Conservation (phyloP, 2,329 filamentous ascomycete species). For the Diaporthe nobilis region DNA sequence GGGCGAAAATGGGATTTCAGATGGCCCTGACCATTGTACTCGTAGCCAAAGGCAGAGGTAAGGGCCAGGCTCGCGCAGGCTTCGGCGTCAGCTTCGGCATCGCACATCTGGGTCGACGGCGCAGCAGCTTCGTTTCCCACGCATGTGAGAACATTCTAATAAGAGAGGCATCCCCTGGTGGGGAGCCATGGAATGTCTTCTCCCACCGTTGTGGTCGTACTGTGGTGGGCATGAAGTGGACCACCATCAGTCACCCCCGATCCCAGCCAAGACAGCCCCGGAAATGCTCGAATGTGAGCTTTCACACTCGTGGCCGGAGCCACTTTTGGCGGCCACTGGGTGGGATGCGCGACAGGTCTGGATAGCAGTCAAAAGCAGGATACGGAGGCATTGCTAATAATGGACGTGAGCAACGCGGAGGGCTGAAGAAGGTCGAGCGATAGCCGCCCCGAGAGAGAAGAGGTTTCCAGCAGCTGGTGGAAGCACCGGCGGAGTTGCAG, state of each 20-base stretch:
- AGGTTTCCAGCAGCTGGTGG: not conserved
- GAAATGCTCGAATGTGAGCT: constrained; percentile 18
- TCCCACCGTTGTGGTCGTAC: constrained; percentile 29
- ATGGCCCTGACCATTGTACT: constrained; percentile 7
- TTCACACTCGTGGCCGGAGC: not conserved
- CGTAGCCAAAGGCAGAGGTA: not conserved
- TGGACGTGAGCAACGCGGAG: not conserved
- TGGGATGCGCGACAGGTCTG: not conserved
- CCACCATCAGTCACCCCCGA: not conserved
- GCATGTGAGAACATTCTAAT: not conserved
- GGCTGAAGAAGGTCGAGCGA: not conserved
- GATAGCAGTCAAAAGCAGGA: not conserved
- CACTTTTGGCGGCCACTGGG: not conserved
- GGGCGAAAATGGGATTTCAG: constrained; percentile 12
- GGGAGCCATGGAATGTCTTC: constrained; percentile 14
- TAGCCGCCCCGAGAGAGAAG: not conserved
- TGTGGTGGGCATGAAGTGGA: constrained; percentile 28
- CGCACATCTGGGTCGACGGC: constrained; percentile 16
- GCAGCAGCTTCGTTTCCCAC: constrained; percentile 18
- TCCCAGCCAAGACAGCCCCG: constrained; percentile 12
- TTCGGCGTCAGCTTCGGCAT: constrained; percentile 25
- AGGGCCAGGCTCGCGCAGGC: not conserved
- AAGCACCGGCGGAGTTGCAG: constrained; percentile 22
- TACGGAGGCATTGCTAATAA: not conserved
- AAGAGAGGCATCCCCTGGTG: constrained; percentile 7